A percentile compares a stretch with the other conserved stretches of the same genome.
Evolutionary conservation across 2,329 filamentous ascomycete species (phyloP).

Genomic region (Xylariomycetidae sp.): DNA sequence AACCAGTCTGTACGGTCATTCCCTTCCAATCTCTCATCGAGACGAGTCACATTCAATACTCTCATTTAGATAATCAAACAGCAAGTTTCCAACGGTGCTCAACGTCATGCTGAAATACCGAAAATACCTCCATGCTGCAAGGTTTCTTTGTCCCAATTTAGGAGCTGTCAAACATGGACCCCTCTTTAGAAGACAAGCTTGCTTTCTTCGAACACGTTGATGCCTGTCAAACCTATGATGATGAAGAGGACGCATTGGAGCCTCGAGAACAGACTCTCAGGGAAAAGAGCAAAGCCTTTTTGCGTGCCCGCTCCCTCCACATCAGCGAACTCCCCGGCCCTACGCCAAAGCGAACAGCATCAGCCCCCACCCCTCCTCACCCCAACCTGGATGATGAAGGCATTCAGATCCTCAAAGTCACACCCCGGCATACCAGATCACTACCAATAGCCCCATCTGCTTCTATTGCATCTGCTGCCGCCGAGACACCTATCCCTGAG

Average conservation of each 20-base stretch:
- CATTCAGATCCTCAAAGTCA: constrained; percentile 18
- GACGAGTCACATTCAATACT: no score
- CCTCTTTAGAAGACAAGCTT: constrained; percentile 35
- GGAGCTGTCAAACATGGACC: constrained; percentile 16
- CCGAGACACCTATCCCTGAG: constrained; percentile 13
- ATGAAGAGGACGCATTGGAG: constrained; percentile 26
- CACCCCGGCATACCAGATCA: constrained; percentile 8
- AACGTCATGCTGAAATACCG: neutral
- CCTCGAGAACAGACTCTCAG: constrained; percentile 32
- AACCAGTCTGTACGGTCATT: neutral
- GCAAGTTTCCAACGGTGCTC: no score
- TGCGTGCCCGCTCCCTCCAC: constrained; percentile 16
- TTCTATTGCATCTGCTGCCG: constrained; percentile 1
- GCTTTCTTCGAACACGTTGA: constrained; percentile 42
- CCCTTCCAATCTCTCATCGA: neutral
- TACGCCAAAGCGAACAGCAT: constrained; percentile 6
- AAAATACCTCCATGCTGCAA: neutral
- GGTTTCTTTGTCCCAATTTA: neutral
- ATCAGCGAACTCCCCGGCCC: constrained; percentile 1
- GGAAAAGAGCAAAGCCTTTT: constrained; percentile 20
- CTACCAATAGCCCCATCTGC: constrained; percentile 1
- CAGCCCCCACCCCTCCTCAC: constrained; percentile 12
- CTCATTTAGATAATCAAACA: neutral
- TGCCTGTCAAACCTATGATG: constrained; percentile 20
- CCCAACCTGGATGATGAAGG: constrained; percentile 7